Conservation (phyloP, 1,284 basidiomycete genomes). For the Megacollybia platyphylla region DNA sequence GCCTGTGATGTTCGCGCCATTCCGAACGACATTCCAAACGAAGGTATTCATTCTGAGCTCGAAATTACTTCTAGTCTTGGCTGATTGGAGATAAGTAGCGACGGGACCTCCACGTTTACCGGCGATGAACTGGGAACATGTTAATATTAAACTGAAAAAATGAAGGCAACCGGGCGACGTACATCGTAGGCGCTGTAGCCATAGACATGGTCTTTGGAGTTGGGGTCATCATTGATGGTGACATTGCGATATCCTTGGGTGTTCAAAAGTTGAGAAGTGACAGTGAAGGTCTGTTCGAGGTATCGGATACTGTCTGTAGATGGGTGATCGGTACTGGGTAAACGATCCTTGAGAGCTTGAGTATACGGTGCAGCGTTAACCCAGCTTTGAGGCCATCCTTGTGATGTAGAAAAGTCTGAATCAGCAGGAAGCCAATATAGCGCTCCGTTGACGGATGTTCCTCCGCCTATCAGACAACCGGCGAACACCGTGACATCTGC, state of each 20-base stretch:
- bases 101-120: constrained; percentile 50
- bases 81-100: constrained; percentile 45
- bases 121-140: constrained; percentile 28
- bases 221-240: constrained; percentile 42
- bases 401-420: constrained; percentile 34
- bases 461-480: constrained; percentile 51
- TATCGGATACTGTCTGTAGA: constrained; percentile 52
- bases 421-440: constrained; percentile 46
- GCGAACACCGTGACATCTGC: constrained; percentile 47
- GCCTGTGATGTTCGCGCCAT: constrained; percentile 43
- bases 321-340: constrained; percentile 46
- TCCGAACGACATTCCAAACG: constrained; percentile 43
- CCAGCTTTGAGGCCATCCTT: constrained; percentile 48
- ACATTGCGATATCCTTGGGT: constrained; percentile 34
- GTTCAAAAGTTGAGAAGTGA: constrained; percentile 29
- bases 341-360: constrained; percentile 33
- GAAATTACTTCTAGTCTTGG: constrained; percentile 40
- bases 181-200: constrained; percentile 47
- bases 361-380: constrained; percentile 36
- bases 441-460: constrained; percentile 53
- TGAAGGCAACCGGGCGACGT: constrained; percentile 11
- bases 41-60: constrained; percentile 32
- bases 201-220: constrained; percentile 45
- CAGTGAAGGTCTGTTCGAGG: constrained; percentile 33
- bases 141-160: background rate